Conservation (phyloP, 305 asterid genomes). For the Fraxinus albicans region DNA sequence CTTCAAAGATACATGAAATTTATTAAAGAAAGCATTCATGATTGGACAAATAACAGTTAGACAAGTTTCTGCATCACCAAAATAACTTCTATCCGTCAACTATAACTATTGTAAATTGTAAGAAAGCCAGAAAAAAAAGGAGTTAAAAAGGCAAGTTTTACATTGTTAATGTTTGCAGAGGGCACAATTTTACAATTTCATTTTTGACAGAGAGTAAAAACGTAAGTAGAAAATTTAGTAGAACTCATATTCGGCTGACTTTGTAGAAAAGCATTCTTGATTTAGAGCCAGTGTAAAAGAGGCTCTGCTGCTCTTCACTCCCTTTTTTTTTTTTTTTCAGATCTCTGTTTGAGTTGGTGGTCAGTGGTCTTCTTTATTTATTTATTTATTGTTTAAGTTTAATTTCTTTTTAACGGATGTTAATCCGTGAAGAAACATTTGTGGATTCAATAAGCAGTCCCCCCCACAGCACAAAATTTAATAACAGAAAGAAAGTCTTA, state of each 20-base stretch:
- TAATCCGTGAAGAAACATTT: background rate
- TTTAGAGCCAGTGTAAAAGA: background rate
- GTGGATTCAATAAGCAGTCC: background rate
- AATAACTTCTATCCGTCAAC: no score
- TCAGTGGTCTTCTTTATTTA: background rate
- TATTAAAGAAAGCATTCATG: background rate
- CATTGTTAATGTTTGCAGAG: background rate
- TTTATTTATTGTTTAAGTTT: background rate
- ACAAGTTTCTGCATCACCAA: no score
- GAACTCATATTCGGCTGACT: background rate
- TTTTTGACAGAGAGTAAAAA: background rate
- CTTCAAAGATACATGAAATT: background rate
- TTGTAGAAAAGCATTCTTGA: background rate
- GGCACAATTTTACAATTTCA: background rate
- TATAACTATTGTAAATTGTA: no score
- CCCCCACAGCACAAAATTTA: background rate
- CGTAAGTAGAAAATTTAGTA: background rate
- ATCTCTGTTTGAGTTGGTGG: background rate
- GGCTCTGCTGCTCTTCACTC: background rate
- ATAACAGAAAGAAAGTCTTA: background rate
- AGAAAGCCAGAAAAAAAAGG: no score
- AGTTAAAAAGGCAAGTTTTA: no score
- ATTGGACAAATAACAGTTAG: constrained; percentile 4
- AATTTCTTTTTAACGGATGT: background rate
- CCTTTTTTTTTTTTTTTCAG: background rate